Evolutionary conservation across 2,329 filamentous ascomycete species (phyloP).

Genomic region (Colletotrichum sp.): DNA sequence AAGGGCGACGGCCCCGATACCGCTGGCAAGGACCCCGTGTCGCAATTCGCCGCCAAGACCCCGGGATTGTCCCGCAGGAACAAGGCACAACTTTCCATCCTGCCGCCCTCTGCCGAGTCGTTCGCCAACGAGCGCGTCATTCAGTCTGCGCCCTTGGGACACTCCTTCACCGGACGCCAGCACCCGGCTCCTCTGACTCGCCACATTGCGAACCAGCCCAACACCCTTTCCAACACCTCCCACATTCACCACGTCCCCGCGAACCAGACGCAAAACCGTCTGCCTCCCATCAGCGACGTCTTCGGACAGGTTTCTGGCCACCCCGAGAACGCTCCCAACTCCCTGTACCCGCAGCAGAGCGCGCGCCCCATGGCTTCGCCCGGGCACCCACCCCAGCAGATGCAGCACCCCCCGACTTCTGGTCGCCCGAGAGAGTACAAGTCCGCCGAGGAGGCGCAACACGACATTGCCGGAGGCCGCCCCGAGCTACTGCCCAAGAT

Average conservation of each 20-base stretch:
- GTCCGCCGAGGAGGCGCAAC: constrained; percentile 94
- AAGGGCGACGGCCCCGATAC: constrained; percentile 70
- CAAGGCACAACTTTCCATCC: constrained; percentile 89
- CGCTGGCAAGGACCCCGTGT: constrained; percentile 50
- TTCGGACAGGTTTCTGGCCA: constrained; percentile 80
- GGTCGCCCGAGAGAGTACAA: constrained; percentile 84
- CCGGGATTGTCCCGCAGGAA: constrained; percentile 76
- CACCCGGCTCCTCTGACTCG: constrained; percentile 77
- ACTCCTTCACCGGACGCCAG: constrained; percentile 92
- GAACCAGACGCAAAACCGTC: constrained; percentile 86
- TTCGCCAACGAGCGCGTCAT: constrained; percentile 96
- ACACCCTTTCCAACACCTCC: constrained; percentile 80
- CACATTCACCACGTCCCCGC: constrained; percentile 92
- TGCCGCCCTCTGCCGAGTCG: constrained; percentile 89
- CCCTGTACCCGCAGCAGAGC: constrained; percentile 65
- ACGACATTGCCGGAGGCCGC: constrained; percentile 87
- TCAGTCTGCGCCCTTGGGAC: constrained; percentile 92
- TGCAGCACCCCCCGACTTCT: constrained; percentile 54
- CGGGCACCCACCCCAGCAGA: constrained; percentile 65
- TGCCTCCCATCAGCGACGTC: constrained; percentile 93
- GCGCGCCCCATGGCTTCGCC: constrained; percentile 78
- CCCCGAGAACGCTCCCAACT: constrained; percentile 56
- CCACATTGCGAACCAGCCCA: constrained; percentile 81
- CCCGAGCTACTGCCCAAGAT: constrained; percentile 91
- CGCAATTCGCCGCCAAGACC: constrained; percentile 68